Evolutionary conservation across 2,329 filamentous ascomycete species (phyloP).

Genomic region (Nemania sp.): DNA sequence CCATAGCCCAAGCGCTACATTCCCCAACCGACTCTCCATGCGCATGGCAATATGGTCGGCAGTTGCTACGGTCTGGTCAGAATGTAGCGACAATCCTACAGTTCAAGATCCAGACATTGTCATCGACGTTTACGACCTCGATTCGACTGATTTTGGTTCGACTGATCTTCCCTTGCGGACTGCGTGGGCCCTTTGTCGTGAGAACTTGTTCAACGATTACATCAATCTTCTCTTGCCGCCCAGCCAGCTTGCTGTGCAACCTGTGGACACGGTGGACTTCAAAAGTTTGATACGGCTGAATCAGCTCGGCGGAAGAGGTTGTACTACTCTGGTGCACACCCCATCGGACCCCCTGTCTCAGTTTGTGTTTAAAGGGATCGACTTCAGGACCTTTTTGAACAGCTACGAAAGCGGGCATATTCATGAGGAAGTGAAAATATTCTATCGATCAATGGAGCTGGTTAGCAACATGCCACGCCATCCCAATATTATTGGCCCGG

Average conservation of each 20-base stretch:
- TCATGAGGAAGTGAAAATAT: background rate
- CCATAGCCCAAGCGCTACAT: background rate
- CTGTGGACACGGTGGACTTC: no score
- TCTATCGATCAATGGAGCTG: background rate
- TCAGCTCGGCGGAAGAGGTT: no score
- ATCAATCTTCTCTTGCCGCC: no score
- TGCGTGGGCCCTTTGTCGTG: no score
- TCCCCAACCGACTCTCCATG: background rate
- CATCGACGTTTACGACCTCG: no score
- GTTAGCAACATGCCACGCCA: background rate
- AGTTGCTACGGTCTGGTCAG: background rate
- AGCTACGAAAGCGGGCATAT: background rate
- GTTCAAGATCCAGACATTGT: background rate
- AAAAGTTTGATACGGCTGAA: no score
- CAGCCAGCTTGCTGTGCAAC: no score
- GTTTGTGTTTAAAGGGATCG: background rate
- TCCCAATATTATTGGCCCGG: background rate
- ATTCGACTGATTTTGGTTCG: no score
- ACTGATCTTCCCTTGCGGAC: no score
- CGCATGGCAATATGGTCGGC: background rate
- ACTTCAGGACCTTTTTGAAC: background rate
- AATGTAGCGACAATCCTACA: background rate
- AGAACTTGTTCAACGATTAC: no score
- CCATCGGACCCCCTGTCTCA: background rate
- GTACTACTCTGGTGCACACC: no score